Conservation (phyloP, 148 eudicot genomes). For the Persicaria tinctoria region DNA sequence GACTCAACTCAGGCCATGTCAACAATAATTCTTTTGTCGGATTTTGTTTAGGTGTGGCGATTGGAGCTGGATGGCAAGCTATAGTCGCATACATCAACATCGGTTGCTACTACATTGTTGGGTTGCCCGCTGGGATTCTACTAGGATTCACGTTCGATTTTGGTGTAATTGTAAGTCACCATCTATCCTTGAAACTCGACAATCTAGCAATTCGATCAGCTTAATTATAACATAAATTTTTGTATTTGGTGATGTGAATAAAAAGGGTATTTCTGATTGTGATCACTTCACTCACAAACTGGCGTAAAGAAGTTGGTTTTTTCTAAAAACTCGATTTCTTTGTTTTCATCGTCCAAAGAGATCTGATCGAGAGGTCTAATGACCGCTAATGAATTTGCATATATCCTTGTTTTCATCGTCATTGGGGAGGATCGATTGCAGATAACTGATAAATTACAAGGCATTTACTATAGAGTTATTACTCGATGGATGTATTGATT, state of each 20-base stretch:
- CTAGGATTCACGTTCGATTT: slow-evolving; percentile 23
- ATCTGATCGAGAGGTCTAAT: too few relatives aligned
- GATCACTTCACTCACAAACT: slow-evolving; percentile 44
- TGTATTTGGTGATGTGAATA: background rate
- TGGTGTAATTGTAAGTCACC: slow-evolving; percentile 33
- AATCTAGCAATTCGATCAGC: background rate
- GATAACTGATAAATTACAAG: slow-evolving; percentile 16
- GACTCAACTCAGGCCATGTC: background rate
- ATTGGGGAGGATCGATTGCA: slow-evolving; percentile 63
- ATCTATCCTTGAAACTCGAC: background rate
- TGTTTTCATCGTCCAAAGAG: too few relatives aligned
- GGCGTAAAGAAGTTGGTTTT: slow-evolving; percentile 56
- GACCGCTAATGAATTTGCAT: background rate
- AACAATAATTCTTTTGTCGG: background rate
- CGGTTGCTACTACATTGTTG: slow-evolving; percentile 35
- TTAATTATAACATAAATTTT: background rate
- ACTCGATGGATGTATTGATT: too few relatives aligned
- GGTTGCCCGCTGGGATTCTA: slow-evolving; percentile 26
- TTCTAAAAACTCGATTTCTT: background rate
- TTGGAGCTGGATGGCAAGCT: slow-evolving; percentile 42
- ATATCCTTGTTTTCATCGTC: slow-evolving; percentile 10
- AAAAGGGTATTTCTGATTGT: slow-evolving; percentile 59
- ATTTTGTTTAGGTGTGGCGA: slow-evolving; percentile 27
- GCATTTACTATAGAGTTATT: background rate
- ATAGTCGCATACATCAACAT: slow-evolving; percentile 23